A percentile compares a stretch with the other conserved stretches of the same genome.
phyloP scores from a whole-genome alignment of 1,284 basidiomycete species.

The Wolfiporia cocos region DNA sequence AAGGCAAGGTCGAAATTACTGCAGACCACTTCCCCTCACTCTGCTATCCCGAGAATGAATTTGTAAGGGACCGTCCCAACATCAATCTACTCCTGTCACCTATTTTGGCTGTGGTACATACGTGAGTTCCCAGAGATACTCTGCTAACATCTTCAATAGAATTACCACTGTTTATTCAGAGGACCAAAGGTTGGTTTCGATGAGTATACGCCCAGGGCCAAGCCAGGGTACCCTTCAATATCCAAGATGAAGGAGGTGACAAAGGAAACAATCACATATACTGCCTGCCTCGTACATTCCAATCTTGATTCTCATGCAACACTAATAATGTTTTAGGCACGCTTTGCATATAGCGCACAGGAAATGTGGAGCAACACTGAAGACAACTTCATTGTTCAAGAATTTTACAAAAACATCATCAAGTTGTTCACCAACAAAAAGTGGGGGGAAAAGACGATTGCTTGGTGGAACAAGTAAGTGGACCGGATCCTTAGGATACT shows the following conservation, averaged over 20 bases:
- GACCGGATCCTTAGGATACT: too few species aligned
- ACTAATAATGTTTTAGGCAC: neutral
- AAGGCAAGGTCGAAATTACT: neutral
- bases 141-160: too few species aligned
- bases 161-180: too few species aligned
- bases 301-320: too few species aligned
- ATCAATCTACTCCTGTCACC: neutral
- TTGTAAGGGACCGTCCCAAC: neutral
- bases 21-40: neutral
- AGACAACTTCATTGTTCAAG: neutral
- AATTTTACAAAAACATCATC: neutral
- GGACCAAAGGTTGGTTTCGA: too few species aligned
- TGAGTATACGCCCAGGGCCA: too few species aligned
- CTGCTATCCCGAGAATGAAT: neutral
- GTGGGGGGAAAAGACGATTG: neutral
- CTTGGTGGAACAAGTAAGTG: neutral
- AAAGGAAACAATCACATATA: neutral
- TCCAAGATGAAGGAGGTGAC: neutral
- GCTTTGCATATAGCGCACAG: neutral
- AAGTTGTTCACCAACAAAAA: neutral
- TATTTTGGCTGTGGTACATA: too few species aligned
- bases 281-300: too few species aligned
- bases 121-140: too few species aligned
- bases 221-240: neutral
- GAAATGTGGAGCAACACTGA: neutral